These are phyloP conservation scores for Aspergillus bombycis DNA, from an alignment of 2,329 filamentous ascomycete species.

Conservation along the genomic window DNA sequence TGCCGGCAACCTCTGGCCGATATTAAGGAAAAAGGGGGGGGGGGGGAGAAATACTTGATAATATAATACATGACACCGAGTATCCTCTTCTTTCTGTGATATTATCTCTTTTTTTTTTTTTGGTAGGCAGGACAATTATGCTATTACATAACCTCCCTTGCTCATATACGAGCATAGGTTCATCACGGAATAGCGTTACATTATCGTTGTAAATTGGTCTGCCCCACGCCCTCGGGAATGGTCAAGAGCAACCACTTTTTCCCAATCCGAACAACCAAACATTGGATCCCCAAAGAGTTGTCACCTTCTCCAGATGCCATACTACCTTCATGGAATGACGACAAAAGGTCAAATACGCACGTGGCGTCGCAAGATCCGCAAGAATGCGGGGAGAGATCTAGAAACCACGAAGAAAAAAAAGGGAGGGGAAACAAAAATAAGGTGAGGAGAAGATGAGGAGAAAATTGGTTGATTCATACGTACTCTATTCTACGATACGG, in stretches of 20 bases:
- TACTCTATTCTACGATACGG: neutral
- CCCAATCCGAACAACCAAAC: neutral
- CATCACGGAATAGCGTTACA: neutral
- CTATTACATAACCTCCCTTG: neutral
- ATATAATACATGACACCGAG: neutral
- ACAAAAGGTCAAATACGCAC: neutral
- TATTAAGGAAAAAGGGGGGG: no score
- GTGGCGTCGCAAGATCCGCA: neutral
- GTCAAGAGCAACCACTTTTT: neutral
- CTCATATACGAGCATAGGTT: neutral
- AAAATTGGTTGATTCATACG: neutral
- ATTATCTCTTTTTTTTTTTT: neutral
- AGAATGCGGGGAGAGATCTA: neutral
- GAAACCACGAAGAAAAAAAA: neutral
- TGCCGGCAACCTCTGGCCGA: no score
- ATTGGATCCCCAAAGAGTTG: neutral
- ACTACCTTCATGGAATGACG: neutral
- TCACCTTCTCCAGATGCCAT: neutral
- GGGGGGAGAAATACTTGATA: neutral
- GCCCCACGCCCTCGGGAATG: neutral
- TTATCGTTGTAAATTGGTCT: neutral
- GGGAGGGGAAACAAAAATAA: neutral
- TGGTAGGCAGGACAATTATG: neutral
- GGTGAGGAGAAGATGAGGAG: constrained; percentile 2
- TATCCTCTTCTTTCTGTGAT: constrained; percentile 5